These are phyloP conservation scores for Volvariella volvacea DNA, from an alignment of 1,284 basidiomycete genomes.

Conservation along the genomic window DNA sequence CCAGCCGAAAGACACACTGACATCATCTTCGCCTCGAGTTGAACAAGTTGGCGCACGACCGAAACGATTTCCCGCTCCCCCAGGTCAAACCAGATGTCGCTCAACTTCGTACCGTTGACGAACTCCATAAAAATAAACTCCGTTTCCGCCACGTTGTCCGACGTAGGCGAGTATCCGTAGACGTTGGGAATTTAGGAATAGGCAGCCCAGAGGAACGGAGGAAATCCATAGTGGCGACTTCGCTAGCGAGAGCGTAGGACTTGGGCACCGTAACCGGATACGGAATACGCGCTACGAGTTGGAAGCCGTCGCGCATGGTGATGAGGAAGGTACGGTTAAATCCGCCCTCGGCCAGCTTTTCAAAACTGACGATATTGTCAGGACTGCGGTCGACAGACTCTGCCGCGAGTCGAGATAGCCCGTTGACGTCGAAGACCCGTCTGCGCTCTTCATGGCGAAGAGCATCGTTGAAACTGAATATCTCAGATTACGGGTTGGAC, in stretches of 20 bases:
- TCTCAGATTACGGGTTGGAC: slow-evolving; percentile 21
- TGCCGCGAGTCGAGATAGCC: slow-evolving; percentile 36
- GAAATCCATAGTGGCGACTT: slow-evolving; percentile 43
- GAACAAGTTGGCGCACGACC: slow-evolving; percentile 33
- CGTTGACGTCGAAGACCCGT: slow-evolving; percentile 32
- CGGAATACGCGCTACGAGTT: slow-evolving; percentile 42
- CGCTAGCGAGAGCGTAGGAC: slow-evolving; percentile 39
- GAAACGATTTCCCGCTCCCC: slow-evolving; percentile 34
- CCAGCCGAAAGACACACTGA: slow-evolving; percentile 43
- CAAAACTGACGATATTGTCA: slow-evolving; percentile 21
- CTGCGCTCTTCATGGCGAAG: slow-evolving; percentile 39
- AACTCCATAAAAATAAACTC: slow-evolving; percentile 52
- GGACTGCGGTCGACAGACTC: slow-evolving; percentile 28
- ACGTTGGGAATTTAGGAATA: slow-evolving; percentile 39
- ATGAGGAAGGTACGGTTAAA: slow-evolving; percentile 27
- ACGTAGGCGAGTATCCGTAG: slow-evolving; percentile 40
- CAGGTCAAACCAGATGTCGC: slow-evolving; percentile 38
- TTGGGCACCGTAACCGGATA: slow-evolving; percentile 38
- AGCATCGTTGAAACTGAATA: slow-evolving; percentile 31
- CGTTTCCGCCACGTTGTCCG: slow-evolving; percentile 42
- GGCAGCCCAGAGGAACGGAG: slow-evolving; percentile 28
- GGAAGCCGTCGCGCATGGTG: slow-evolving; percentile 34
- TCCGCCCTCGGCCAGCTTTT: slow-evolving; percentile 31
- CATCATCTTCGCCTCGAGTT: slow-evolving; percentile 45
- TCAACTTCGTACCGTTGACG: slow-evolving; percentile 34